Evolutionary conservation across 805 yeast species (phyloP), one percentile per base, ranked within the genome.

Genomic region (Cyberlindnera suaveolens): DNA sequence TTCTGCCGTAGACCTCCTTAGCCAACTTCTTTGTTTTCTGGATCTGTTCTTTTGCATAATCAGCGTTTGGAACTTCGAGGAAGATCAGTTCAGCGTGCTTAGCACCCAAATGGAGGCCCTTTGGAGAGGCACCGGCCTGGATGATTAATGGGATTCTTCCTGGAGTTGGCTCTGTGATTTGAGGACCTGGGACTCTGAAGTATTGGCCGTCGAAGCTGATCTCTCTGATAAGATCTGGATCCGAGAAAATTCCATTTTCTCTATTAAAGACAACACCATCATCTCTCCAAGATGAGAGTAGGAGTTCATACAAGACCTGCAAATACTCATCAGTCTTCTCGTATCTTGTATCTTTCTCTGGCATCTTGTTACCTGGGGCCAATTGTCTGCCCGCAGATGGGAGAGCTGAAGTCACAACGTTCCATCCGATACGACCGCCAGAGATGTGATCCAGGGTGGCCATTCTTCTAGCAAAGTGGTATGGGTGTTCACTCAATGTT

Each of bases 401-500:
- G 34, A 69, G 53, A 33, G 65, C 61, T 2, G 74, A 65, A 6
- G 74, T 66, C 31, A 71, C 77, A 31, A 71, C 65, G 51, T 71
- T 71, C 77, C 77, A 71, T 29, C 75, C 77, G 42, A 72, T 54
- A 51, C 77, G 63, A 16, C 76, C 77, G 19, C 63, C 63, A 13
- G 74, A 67, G 42, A 71, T 62, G 42, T 71, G 73, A 45, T 71
- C 77, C 41, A 71, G 56, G 1, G 77, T 71, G n/a, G 74, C 72
- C 44, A 68, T 52, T 45, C 75, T 61, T 56, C 75, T 61, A 14
- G 74, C 70, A 37, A 71, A 63, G 50, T 66, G 72, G 44, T 68
- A 71, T 1, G 76, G 76, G 31, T 64, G 67, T 46, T 71, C 76
- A 45, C 70, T 66, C 34, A 72, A 62, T 4, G 75, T 71, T 6